Evolutionary conservation across 768 basidiomycete species (phyloP), one percentile per base, ranked within the genome.

Genomic region (Zangia roseola): DNA sequence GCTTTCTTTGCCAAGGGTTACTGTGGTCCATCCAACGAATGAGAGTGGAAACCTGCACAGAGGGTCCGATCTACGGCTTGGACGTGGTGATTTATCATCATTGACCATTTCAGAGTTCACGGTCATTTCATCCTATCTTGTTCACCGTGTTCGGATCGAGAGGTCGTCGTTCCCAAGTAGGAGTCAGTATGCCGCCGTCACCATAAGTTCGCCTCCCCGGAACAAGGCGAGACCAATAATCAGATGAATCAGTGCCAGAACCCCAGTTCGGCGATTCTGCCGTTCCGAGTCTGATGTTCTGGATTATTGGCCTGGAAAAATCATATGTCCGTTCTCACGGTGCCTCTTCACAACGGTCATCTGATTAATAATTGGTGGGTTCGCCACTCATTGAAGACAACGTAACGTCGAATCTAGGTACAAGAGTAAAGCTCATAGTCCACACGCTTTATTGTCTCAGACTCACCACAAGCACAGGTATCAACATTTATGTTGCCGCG

Each of bases 151-250:
- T 44, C 53, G 30, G 39, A 51, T 52, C 58, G 49, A 38, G 43
- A 45, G 20, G 25, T 35, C 34, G 31, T 21, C n/a, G 3, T 60
- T 58, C 45, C 57, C 49, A 43, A 41, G 43, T 28, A 28, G 58
- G 57, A 28, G 23, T 40, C n/a, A 56, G 24, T 48, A 39, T 28
- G 35, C 23, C 45, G 36, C 26, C 31, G 16, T 17, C 33, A 38
- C 45, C 49, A 21, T 19, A 5, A 36, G 45, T 53, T 54, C 40
- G 44, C 57, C 45, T 36, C 25, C n/a, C 28, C 44, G 33, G 50
- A 47, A 59, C 33, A 37, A 44, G 30, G 43, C 44, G 46, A 50
- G 21, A 38, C 42, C 35, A 49, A 16, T 36, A 38, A 41, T 43
- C 38, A n/a, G 10, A 26, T 13, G 19, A 13, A 25, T 23, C 28